These are phyloP conservation scores for Nigrospora oryzae DNA, from an alignment of 2,329 filamentous ascomycete genomes.

Conservation along the genomic window DNA sequence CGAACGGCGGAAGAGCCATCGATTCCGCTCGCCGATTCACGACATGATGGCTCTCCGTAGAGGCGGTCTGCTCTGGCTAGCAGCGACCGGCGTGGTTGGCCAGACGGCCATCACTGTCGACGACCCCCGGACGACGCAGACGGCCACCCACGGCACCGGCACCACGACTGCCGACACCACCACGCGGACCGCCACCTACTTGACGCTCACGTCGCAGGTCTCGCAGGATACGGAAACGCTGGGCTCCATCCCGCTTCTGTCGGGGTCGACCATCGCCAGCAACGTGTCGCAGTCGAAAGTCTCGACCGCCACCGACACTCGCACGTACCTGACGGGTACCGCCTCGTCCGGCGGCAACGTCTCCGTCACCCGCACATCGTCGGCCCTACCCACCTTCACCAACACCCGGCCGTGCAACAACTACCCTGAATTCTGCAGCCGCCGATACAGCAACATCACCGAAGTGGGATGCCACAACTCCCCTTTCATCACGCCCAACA, in stretches of 20 bases:
- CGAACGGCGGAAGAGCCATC: too few relatives aligned
- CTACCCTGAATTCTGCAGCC: constrained; percentile 65
- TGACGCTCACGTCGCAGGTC: constrained; percentile 31
- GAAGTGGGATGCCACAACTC: constrained; percentile 74
- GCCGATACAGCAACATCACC: constrained; percentile 76
- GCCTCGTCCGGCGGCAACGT: constrained; percentile 32
- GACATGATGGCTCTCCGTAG: constrained; percentile 11
- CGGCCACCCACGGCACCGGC: constrained; percentile 15
- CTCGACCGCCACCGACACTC: constrained; percentile 11
- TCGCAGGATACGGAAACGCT: constrained; percentile 23
- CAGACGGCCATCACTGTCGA: constrained; percentile 23
- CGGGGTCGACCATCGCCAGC: constrained; percentile 17
- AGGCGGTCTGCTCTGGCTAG: constrained; percentile 11
- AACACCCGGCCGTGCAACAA: constrained; percentile 79
- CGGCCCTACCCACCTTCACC: constrained; percentile 33
- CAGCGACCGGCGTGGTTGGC: constrained; percentile 12
- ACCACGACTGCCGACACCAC: constrained; percentile 21
- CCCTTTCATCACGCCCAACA: constrained; percentile 63
- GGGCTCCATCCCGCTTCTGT: constrained; percentile 15
- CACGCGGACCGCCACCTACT: constrained; percentile 33
- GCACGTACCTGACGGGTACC: constrained; percentile 38
- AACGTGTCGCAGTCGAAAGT: constrained; percentile 17
- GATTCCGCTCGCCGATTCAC: neutral
- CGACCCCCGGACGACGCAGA: constrained; percentile 26
- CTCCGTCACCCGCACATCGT: constrained; percentile 31